Evolutionary conservation across 176 grass and related monocot species (phyloP).

Genomic region (Paspalum vaginatum): DNA sequence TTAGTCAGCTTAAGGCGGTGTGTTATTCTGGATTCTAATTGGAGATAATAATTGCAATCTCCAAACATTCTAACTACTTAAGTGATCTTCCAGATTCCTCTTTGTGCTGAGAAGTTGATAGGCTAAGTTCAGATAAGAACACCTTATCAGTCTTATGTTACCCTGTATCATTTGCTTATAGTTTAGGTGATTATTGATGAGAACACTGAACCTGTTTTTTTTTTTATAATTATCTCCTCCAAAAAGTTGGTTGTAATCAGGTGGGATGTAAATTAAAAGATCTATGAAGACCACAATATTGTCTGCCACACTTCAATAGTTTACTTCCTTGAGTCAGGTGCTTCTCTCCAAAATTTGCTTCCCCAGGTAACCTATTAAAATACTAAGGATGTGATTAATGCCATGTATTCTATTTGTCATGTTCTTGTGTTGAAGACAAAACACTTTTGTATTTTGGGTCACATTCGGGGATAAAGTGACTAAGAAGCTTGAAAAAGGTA

Average conservation of each 20-base stretch:
- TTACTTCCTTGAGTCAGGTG: no score
- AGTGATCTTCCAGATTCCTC: slow-evolving; percentile 2
- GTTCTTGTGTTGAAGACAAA: not conserved
- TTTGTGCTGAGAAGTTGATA: slow-evolving; percentile 14
- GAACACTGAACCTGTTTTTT: not conserved
- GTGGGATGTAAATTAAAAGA: not conserved
- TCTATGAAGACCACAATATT: not conserved
- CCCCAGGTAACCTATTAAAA: not conserved
- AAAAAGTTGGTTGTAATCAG: not conserved
- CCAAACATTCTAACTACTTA: slow-evolving; percentile 1
- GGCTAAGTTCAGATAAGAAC: not conserved
- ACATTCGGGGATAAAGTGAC: not conserved
- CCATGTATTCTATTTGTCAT: not conserved
- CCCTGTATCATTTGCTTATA: not conserved
- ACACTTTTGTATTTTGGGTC: not conserved
- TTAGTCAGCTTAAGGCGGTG: slow-evolving; percentile 8
- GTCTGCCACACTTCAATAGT: not conserved
- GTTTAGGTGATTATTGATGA: slow-evolving; percentile 13
- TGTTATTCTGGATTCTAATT: slow-evolving; percentile 24
- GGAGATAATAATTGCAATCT: slow-evolving; percentile 32
- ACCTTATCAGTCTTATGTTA: not conserved
- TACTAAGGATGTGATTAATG: not conserved
- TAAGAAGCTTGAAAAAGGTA: not conserved
- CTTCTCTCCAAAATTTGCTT: not conserved
- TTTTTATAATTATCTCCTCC: not conserved